These are phyloP conservation scores for Rhizopus sp. DNA, from an alignment of 371 early-diverging fungal species.

Conservation along the genomic window DNA sequence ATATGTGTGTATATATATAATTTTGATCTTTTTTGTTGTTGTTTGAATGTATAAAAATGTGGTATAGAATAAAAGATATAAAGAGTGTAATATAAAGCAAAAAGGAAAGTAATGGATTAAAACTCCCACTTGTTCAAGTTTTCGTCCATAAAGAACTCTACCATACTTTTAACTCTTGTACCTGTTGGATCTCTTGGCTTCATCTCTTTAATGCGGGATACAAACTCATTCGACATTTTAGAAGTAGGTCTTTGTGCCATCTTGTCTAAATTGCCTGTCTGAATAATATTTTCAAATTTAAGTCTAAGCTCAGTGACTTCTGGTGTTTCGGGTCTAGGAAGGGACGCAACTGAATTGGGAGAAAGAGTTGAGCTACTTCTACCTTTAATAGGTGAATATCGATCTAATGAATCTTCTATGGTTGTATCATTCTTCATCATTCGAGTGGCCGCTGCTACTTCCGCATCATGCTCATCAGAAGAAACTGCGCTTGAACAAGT, in stretches of 20 bases:
- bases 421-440: neutral
- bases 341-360: slow-evolving; percentile 28
- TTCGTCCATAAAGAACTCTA: slow-evolving; percentile 48
- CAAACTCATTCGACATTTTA: slow-evolving; percentile 29
- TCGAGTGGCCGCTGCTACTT: slow-evolving; percentile 35
- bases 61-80: neutral
- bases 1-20: neutral
- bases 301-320: slow-evolving; percentile 40
- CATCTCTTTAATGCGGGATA: slow-evolving; percentile 36
- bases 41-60: neutral
- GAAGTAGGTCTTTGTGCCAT: slow-evolving; percentile 12
- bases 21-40: neutral
- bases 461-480: slow-evolving; percentile 43
- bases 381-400: neutral
- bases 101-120: slow-evolving; percentile 6
- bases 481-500: slow-evolving; percentile 21
- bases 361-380: slow-evolving; percentile 29
- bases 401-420: neutral
- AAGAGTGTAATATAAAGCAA: neutral
- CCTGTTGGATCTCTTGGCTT: slow-evolving; percentile 41
- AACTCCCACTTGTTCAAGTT: slow-evolving; percentile 50
- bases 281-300: slow-evolving; percentile 32
- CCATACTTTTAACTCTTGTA: slow-evolving; percentile 44
- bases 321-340: slow-evolving; percentile 44
- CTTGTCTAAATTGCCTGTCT: slow-evolving; percentile 3